These are phyloP conservation scores for Calonectria pseudoreteaudii DNA, from an alignment of 2,329 filamentous ascomycete species.

Conservation along the genomic window DNA sequence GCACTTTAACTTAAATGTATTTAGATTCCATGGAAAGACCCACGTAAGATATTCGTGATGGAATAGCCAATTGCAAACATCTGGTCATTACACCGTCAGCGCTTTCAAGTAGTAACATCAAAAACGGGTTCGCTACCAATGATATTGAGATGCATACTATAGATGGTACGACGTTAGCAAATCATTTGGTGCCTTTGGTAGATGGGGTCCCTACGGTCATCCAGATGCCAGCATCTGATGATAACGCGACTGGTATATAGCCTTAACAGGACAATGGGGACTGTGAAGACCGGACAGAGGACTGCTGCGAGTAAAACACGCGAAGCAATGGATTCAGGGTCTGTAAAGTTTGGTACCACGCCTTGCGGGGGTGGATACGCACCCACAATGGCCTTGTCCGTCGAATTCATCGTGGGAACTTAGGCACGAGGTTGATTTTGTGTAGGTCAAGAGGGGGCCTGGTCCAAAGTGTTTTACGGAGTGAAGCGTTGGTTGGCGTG, in stretches of 20 bases:
- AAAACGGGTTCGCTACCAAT: not conserved
- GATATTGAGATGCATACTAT: not conserved
- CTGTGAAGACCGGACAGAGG: slow-evolving; percentile 1
- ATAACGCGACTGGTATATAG: slow-evolving; percentile 24
- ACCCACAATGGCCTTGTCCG: not conserved
- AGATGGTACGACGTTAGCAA: not conserved
- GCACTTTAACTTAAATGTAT: not conserved
- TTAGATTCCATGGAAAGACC: not conserved
- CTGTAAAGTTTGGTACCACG: slow-evolving; percentile 4
- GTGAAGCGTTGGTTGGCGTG: not conserved
- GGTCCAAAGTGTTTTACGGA: not conserved
- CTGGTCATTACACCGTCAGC: not conserved
- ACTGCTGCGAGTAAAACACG: slow-evolving; percentile 3
- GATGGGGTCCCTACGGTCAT: slow-evolving; percentile 22
- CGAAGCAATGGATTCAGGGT: slow-evolving; percentile 8
- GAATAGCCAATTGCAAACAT: slow-evolving; percentile 11
- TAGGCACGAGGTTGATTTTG: not conserved
- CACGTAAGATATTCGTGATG: not conserved
- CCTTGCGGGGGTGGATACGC: not conserved
- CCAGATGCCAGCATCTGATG: slow-evolving; percentile 23
- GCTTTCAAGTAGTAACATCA: not conserved
- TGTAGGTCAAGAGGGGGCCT: not conserved
- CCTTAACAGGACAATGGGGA: slow-evolving; percentile 21
- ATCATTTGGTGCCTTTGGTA: not conserved
- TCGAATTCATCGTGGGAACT: not conserved